phyloP scores from a whole-genome alignment of 1,139 yeast genomes.

The Geotrichum macrosporum region DNA sequence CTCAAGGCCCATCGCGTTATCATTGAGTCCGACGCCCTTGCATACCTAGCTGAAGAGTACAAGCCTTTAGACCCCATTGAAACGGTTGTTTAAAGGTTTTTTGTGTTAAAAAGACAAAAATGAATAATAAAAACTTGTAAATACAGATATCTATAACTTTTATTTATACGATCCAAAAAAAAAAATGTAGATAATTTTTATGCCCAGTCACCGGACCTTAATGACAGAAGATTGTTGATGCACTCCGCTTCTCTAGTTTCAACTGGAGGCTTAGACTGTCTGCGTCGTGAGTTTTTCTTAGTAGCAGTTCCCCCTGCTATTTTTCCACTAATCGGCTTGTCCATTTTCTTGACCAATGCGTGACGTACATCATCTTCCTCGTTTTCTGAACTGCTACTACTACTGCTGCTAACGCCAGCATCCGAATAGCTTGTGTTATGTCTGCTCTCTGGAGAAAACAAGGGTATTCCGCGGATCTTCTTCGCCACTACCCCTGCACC shows the following conservation, averaged over 20 bases:
- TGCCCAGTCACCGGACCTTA: conserved; percentile 20
- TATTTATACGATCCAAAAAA: not conserved
- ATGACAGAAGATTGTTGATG: conserved; percentile 19
- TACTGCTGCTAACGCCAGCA: not conserved
- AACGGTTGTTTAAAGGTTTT: conserved; percentile 14
- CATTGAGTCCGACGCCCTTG: conserved; percentile 70
- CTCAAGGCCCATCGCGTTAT: conserved; percentile 74
- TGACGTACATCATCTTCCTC: not conserved
- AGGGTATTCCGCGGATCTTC: not conserved
- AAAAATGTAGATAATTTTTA: not conserved
- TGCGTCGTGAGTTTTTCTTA: not conserved
- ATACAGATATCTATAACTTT: not conserved
- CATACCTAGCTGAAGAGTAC: conserved; percentile 39
- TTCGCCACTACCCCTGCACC: not conserved
- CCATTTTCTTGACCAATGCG: not conserved
- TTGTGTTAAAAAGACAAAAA: not conserved
- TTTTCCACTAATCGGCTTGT: not conserved
- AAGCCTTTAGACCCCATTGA: conserved; percentile 19
- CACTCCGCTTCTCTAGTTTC: conserved; percentile 21
- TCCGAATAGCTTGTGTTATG: not conserved
- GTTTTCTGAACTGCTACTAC: conserved; percentile 2
- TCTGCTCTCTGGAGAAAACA: not conserved
- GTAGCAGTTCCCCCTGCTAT: not conserved
- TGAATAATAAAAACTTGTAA: not conserved
- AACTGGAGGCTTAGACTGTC: not conserved